phyloP scores from a whole-genome alignment of 257 asterid species.

The Penstemon newberryi region DNA sequence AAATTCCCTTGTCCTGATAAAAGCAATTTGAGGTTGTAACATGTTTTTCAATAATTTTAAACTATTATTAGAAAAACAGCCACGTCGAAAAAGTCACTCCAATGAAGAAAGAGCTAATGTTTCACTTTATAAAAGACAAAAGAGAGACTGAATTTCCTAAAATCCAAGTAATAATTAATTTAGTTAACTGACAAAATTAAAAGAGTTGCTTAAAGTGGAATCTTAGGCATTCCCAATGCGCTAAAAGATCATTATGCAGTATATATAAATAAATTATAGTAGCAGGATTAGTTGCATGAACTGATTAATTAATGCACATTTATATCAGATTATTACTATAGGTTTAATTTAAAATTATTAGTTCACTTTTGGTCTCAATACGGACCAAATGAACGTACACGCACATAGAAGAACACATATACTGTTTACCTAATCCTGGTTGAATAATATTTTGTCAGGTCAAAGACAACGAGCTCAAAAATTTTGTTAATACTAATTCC shows the following conservation, averaged over 20 bases:
- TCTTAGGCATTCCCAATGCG: constrained; percentile 38
- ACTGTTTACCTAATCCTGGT: too few relatives aligned
- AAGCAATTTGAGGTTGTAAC: background rate
- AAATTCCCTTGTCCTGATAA: background rate
- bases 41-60: background rate
- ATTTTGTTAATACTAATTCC: constrained; percentile 2
- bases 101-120: constrained; percentile 5
- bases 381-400: background rate
- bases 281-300: constrained; percentile 30
- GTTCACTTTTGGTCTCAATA: background rate
- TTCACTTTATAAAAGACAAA: background rate
- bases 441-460: constrained; percentile 2
- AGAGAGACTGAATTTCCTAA: background rate
- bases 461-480: background rate
- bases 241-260: background rate
- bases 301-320: constrained; percentile 19
- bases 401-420: background rate
- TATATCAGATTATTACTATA: background rate
- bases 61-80: background rate
- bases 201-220: constrained; percentile 37
- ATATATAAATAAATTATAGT: constrained; percentile 3
- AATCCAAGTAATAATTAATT: background rate
- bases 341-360: constrained; percentile 1
- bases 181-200: background rate
- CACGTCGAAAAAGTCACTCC: background rate